Evolutionary conservation across 257 asterid genomes (phyloP).

Genomic region (Anisodus tanguticus): DNA sequence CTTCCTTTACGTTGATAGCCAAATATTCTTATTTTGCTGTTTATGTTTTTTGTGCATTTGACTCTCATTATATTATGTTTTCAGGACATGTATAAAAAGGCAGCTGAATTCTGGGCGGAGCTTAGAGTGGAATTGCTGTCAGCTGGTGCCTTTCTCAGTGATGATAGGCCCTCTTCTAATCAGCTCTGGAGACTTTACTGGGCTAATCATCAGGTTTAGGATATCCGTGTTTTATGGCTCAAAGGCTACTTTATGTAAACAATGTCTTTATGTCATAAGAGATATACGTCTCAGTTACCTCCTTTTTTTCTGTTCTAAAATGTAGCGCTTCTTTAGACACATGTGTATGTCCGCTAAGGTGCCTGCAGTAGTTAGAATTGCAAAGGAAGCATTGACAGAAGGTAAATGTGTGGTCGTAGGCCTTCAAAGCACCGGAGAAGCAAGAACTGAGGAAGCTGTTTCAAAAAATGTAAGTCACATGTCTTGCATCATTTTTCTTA

Average conservation of each 20-base stretch:
- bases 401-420: constrained; percentile 91
- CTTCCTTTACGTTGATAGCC: neutral
- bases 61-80: constrained; percentile 32
- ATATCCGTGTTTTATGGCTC: constrained; percentile 33
- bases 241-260: constrained; percentile 31
- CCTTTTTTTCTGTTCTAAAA: constrained; percentile 39
- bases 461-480: constrained; percentile 77
- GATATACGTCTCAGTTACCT: constrained; percentile 18
- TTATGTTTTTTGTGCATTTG: neutral
- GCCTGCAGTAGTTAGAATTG: constrained; percentile 84
- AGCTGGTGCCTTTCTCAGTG: constrained; percentile 61
- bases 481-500: constrained; percentile 31
- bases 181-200: constrained; percentile 96
- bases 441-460: constrained; percentile 94
- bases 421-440: constrained; percentile 99
- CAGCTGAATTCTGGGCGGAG: constrained; percentile 93
- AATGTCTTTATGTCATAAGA: neutral
- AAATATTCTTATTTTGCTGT: neutral
- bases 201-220: constrained; percentile 91
- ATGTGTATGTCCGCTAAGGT: constrained; percentile 98
- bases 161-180: constrained; percentile 70
- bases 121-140: constrained; percentile 82
- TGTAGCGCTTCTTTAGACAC: constrained; percentile 97
- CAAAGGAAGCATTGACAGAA: constrained; percentile 74
- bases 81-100: constrained; percentile 85